phyloP scores from a whole-genome alignment of 164 flowering plant species.

The Stephania yunnanensis region DNA sequence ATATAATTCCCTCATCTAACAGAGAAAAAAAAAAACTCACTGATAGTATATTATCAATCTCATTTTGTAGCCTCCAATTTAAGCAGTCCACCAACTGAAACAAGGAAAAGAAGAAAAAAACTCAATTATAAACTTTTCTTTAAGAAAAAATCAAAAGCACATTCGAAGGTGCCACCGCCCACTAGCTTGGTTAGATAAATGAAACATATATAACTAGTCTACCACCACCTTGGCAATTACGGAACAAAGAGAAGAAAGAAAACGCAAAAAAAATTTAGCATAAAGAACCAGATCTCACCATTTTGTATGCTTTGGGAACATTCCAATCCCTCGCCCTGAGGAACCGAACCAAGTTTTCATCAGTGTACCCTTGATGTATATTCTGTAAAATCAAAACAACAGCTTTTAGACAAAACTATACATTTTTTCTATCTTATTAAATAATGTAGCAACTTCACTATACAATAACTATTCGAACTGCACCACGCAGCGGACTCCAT shows the following conservation, averaged over 20 bases:
- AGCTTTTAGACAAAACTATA: not conserved
- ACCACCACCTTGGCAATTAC: not conserved
- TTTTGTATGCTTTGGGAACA: conserved; percentile 77
- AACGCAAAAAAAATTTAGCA: not conserved
- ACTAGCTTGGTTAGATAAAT: not conserved
- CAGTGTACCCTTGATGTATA: conserved; percentile 69
- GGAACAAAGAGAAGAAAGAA: not conserved
- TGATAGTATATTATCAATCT: conserved; percentile 65
- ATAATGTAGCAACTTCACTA: too few relatives aligned
- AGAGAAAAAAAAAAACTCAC: conserved; percentile 43
- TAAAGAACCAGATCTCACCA: conserved; percentile 40
- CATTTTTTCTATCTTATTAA: not conserved
- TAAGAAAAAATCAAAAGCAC: not conserved
- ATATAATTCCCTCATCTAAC: not conserved
- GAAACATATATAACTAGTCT: not conserved
- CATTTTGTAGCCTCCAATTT: conserved; percentile 80
- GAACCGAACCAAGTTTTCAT: conserved; percentile 62
- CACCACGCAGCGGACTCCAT: not conserved
- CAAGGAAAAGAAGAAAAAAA: conserved; percentile 9
- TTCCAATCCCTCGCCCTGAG: conserved; percentile 93
- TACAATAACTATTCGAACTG: too few relatives aligned
- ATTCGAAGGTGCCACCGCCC: not conserved
- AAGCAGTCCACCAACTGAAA: conserved; percentile 75
- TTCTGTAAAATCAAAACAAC: conserved; percentile 39
- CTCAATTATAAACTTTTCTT: not conserved